A percentile compares a stretch with the other conserved stretches of the same genome.
Evolutionary conservation across 768 basidiomycete species (phyloP).

Genomic region (Rhodotorula paludigena): DNA sequence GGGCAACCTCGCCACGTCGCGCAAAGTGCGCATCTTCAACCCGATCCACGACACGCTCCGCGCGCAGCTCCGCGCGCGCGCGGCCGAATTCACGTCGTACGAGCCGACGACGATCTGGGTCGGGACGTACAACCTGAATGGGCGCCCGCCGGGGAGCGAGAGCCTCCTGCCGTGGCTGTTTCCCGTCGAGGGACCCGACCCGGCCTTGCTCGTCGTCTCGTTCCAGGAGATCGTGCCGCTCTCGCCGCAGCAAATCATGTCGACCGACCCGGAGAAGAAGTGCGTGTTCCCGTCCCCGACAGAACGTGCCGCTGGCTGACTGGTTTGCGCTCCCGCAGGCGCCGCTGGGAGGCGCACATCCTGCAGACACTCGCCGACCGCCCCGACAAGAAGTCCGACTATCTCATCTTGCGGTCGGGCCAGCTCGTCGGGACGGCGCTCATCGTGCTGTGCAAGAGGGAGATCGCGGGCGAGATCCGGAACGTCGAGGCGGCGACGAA

Average conservation of each 20-base stretch:
- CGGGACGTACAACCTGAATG: constrained; percentile 96
- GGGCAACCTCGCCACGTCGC: constrained; percentile 88
- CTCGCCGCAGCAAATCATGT: constrained; percentile 84
- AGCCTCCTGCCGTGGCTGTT: constrained; percentile 85
- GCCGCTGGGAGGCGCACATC: constrained; percentile 78
- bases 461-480: constrained; percentile 70
- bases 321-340: constrained; percentile 52
- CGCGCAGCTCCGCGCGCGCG: constrained; percentile 61
- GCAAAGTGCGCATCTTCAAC: constrained; percentile 83
- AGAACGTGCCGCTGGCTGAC: not conserved
- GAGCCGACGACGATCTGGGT: constrained; percentile 68
- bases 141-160: constrained; percentile 70
- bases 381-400: constrained; percentile 63
- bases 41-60: constrained; percentile 86
- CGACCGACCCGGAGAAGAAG: constrained; percentile 42
- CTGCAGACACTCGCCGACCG: constrained; percentile 70
- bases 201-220: constrained; percentile 82
- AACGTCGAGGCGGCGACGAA: constrained; percentile 87
- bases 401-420: constrained; percentile 83
- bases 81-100: constrained; percentile 76
- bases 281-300: not conserved
- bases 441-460: constrained; percentile 73
- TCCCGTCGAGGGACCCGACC: constrained; percentile 55
- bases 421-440: constrained; percentile 97
- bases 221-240: constrained; percentile 98